Conservation (phyloP, 208 protist genomes). For the Trypanosoma platydactyli region DNA sequence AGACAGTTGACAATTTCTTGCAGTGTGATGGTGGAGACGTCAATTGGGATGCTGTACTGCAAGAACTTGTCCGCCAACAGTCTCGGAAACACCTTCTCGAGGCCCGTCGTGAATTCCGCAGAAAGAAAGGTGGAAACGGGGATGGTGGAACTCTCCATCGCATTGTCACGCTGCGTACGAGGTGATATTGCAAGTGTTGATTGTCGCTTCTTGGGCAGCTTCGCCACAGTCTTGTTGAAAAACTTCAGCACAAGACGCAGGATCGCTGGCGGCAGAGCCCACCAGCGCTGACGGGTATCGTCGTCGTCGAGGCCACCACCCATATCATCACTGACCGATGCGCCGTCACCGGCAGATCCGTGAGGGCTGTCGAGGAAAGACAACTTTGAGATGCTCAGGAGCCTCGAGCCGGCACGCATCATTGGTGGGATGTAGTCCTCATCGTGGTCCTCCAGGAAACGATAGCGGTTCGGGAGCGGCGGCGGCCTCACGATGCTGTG, state of each 20-base stretch:
- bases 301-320: constrained; percentile 42
- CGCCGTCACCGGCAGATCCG: constrained; percentile 16
- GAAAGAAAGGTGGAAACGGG: constrained; percentile 55
- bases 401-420: constrained; percentile 67
- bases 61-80: constrained; percentile 67
- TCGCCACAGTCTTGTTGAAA: constrained; percentile 57
- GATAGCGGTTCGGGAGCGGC: constrained; percentile 33
- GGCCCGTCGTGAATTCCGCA: constrained; percentile 50
- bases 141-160: constrained; percentile 60
- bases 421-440: constrained; percentile 67
- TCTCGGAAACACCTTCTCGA: constrained; percentile 55
- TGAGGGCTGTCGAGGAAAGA: constrained; percentile 38
- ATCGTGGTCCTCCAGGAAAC: constrained; percentile 68
- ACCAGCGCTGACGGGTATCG: constrained; percentile 41
- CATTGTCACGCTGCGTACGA: constrained; percentile 56
- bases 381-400: constrained; percentile 58
- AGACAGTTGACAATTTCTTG: constrained; percentile 87
- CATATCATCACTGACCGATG: neutral
- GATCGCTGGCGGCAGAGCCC: constrained; percentile 50
- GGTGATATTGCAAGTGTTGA: constrained; percentile 51
- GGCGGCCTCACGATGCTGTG: constrained; percentile 31
- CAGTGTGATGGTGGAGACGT: constrained; percentile 73
- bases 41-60: constrained; percentile 65
- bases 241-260: constrained; percentile 60
- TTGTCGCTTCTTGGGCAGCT: constrained; percentile 61